These are phyloP conservation scores for Teunomyces gatunensis DNA, from an alignment of 805 yeast genomes.

Conservation along the genomic window DNA sequence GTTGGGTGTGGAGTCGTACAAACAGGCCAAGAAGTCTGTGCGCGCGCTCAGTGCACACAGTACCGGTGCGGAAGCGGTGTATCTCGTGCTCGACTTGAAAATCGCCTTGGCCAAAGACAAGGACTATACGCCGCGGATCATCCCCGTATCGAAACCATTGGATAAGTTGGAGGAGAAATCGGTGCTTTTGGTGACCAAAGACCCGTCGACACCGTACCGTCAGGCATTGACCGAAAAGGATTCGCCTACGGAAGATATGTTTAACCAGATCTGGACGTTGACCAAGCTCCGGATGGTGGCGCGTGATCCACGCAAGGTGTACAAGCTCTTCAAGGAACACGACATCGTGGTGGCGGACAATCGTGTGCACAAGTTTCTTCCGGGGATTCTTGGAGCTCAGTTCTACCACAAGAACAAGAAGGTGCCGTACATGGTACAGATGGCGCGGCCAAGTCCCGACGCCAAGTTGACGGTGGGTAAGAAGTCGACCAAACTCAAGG, in stretches of 20 bases:
- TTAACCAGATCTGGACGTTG: conserved; percentile 59
- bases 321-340: conserved; percentile 53
- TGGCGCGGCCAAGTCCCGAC: conserved; percentile 43
- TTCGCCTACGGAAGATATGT: conserved; percentile 57
- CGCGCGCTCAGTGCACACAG: conserved; percentile 16
- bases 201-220: conserved; percentile 61
- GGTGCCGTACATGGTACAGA: conserved; percentile 65
- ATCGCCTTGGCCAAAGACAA: conserved; percentile 42
- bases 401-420: conserved; percentile 65
- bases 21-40: conserved; percentile 12
- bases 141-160: conserved; percentile 55
- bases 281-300: conserved; percentile 52
- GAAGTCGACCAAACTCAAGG: conserved; percentile 44
- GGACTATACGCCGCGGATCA: conserved; percentile 55
- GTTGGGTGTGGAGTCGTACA: conserved; percentile 15
- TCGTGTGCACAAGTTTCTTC: conserved; percentile 60
- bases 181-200: conserved; percentile 67
- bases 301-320: conserved; percentile 42
- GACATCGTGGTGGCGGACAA: conserved; percentile 71
- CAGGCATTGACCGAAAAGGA: conserved; percentile 46
- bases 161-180: conserved; percentile 48
- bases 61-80: conserved; percentile 27
- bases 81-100: conserved; percentile 48
- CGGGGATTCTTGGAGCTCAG: conserved; percentile 53
- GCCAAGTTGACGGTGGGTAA: conserved; percentile 31